These are phyloP conservation scores for Wilhelminamyces savonicus DNA, from an alignment of 805 yeast genomes.

Conservation along the genomic window DNA sequence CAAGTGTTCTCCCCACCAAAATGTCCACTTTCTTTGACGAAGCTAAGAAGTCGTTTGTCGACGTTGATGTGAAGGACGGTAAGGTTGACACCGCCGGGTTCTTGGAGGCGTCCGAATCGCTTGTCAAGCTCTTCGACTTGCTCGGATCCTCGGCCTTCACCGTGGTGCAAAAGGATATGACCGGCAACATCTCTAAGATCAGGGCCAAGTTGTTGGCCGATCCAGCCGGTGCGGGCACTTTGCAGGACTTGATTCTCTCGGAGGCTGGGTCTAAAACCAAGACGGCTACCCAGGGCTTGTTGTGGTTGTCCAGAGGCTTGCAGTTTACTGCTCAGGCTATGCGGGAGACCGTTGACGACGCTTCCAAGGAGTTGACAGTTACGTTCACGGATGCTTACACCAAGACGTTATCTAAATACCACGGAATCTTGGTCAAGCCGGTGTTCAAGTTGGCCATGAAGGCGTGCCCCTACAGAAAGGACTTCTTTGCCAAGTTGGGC, in stretches of 20 bases:
- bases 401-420: slow-evolving; percentile 76
- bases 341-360: slow-evolving; percentile 67
- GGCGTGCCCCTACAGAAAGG: slow-evolving; percentile 88
- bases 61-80: slow-evolving; percentile 58
- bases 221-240: slow-evolving; percentile 58
- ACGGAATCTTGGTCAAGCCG: slow-evolving; percentile 76
- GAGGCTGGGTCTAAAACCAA: slow-evolving; percentile 65
- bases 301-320: slow-evolving; percentile 83
- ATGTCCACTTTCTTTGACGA: slow-evolving; percentile 80
- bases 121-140: slow-evolving; percentile 76
- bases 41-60: slow-evolving; percentile 66
- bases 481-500: slow-evolving; percentile 78
- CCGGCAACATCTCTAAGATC: slow-evolving; percentile 76
- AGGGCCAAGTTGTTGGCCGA: slow-evolving; percentile 57
- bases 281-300: slow-evolving; percentile 83
- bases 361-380: slow-evolving; percentile 58
- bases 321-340: slow-evolving; percentile 88
- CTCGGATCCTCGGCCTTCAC: slow-evolving; percentile 80
- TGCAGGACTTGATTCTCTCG: slow-evolving; percentile 70
- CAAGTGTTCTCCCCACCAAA: slow-evolving; percentile 6
- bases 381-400: slow-evolving; percentile 82
- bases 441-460: slow-evolving; percentile 91
- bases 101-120: slow-evolving; percentile 76
- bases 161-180: slow-evolving; percentile 83
- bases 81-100: slow-evolving; percentile 71